A percentile compares a stretch with the other conserved stretches of the same genome.
These are phyloP conservation scores for Diaporthe ilicicola DNA, from an alignment of 2,329 filamentous ascomycete species.

Conservation along the genomic window DNA sequence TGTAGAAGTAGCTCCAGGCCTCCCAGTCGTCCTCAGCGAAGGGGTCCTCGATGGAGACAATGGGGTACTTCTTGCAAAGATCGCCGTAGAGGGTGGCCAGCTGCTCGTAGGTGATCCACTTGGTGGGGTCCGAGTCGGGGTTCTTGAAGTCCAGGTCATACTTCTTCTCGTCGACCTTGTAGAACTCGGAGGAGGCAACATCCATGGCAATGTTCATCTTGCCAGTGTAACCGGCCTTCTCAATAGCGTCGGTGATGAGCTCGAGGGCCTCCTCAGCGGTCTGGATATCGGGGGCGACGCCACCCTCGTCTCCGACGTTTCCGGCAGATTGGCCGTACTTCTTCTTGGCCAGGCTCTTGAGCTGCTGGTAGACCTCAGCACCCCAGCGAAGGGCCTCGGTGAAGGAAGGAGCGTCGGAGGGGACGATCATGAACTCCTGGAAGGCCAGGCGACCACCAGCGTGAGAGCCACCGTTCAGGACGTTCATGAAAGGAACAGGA, in stretches of 20 bases:
- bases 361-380: constrained; percentile 96
- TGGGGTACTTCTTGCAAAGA: constrained; percentile 94
- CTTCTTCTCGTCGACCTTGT: constrained; percentile 97
- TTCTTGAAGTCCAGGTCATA: constrained; percentile 99
- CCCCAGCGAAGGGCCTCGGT: constrained; percentile 96
- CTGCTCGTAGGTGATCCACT: constrained; percentile 99
- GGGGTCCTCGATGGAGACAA: constrained; percentile 98
- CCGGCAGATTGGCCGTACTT: constrained; percentile 98
- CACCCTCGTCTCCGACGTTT: constrained; percentile 99
- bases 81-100: constrained; percentile 90
- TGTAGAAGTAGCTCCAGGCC: constrained; percentile 99
- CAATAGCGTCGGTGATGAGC: constrained; percentile 89
- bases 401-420: constrained; percentile 87
- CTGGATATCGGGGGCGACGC: constrained; percentile 99
- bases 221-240: constrained; percentile 94
- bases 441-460: constrained; percentile 95
- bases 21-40: constrained; percentile 99
- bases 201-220: constrained; percentile 99
- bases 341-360: constrained; percentile 98
- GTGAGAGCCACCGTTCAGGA: constrained; percentile 92
- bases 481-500: constrained; percentile 92
- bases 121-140: constrained; percentile 91
- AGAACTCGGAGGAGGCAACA: constrained; percentile 99
- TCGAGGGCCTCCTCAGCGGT: constrained; percentile 95
- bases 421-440: constrained; percentile 97